Evolutionary conservation across 2,329 filamentous ascomycete genomes (phyloP).

Genomic region (Aspergillus hiratsukae): DNA sequence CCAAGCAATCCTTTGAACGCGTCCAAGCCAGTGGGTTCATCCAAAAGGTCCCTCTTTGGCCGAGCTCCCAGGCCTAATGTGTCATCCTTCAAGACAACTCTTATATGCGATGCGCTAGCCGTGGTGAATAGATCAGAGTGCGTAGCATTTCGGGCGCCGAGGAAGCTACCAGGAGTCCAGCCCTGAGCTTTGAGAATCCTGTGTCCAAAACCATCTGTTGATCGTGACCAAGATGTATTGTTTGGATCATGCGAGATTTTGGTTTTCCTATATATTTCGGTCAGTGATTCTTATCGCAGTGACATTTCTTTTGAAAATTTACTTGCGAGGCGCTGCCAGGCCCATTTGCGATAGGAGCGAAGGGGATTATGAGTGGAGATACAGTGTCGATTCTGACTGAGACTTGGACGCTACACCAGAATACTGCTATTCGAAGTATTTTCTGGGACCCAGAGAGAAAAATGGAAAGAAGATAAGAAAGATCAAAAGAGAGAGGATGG

Average conservation of each 20-base stretch:
- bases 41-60: slow-evolving; percentile 60
- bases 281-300: slow-evolving; percentile 2
- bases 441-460: neutral
- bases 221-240: slow-evolving; percentile 87
- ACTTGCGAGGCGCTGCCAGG: slow-evolving; percentile 66
- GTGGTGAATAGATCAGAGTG: slow-evolving; percentile 73
- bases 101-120: slow-evolving; percentile 80
- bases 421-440: neutral
- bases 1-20: slow-evolving; percentile 83
- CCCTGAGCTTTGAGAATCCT: slow-evolving; percentile 83
- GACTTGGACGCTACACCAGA: neutral
- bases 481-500: neutral
- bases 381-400: neutral
- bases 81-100: slow-evolving; percentile 82
- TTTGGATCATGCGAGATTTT: slow-evolving; percentile 91
- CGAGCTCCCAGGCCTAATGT: slow-evolving; percentile 84
- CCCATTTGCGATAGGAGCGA: slow-evolving; percentile 50
- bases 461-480: neutral
- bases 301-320: slow-evolving; percentile 14
- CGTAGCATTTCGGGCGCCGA: slow-evolving; percentile 71
- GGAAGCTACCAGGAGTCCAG: slow-evolving; percentile 79
- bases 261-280: slow-evolving; percentile 42
- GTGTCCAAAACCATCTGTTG: slow-evolving; percentile 80
- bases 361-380: neutral
- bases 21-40: slow-evolving; percentile 76